A percentile compares a stretch with the other conserved stretches of the same genome.
Evolutionary conservation across 2,329 filamentous ascomycete genomes (phyloP).

Genomic region (Sporothrix inflata): DNA sequence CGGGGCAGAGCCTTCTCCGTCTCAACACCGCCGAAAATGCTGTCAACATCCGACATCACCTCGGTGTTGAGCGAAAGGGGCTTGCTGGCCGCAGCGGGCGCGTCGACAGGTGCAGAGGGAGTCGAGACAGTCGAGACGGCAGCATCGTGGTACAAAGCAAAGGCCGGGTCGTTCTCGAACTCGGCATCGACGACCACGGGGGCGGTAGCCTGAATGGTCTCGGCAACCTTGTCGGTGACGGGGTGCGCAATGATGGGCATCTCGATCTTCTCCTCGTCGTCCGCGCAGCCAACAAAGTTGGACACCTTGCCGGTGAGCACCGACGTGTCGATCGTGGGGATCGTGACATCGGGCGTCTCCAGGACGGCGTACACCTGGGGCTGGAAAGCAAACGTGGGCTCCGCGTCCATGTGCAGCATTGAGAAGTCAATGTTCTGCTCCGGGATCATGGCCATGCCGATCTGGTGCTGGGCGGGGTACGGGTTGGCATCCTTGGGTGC

Average conservation of each 20-base stretch:
- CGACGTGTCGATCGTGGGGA: conserved; percentile 58
- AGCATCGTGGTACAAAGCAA: conserved; percentile 61
- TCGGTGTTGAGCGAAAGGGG: conserved; percentile 50
- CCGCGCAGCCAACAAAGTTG: conserved; percentile 54
- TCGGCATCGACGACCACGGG: conserved; percentile 54
- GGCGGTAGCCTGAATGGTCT: conserved; percentile 38
- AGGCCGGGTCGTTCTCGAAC: conserved; percentile 65
- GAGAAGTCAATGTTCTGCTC: conserved; percentile 77
- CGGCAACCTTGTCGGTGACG: conserved; percentile 42
- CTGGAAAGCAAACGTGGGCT: conserved; percentile 61
- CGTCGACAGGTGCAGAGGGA: conserved; percentile 35
- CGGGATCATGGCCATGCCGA: conserved; percentile 81
- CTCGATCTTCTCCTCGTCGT: conserved; percentile 60
- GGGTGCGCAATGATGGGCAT: conserved; percentile 56
- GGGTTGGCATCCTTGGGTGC: conserved; percentile 69
- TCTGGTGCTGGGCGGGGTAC: conserved; percentile 64
- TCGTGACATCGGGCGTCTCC: conserved; percentile 43
- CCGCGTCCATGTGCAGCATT: conserved; percentile 64
- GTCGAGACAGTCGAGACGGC: conserved; percentile 38
- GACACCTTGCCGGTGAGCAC: conserved; percentile 72
- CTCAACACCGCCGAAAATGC: conserved; percentile 58
- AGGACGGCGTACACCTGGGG: conserved; percentile 68
- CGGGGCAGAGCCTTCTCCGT: conserved; percentile 66
- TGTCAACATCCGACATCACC: conserved; percentile 44
- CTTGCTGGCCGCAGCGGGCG: conserved; percentile 36